phyloP scores from a whole-genome alignment of 1,139 yeast genomes.

The Pichia terricola region DNA sequence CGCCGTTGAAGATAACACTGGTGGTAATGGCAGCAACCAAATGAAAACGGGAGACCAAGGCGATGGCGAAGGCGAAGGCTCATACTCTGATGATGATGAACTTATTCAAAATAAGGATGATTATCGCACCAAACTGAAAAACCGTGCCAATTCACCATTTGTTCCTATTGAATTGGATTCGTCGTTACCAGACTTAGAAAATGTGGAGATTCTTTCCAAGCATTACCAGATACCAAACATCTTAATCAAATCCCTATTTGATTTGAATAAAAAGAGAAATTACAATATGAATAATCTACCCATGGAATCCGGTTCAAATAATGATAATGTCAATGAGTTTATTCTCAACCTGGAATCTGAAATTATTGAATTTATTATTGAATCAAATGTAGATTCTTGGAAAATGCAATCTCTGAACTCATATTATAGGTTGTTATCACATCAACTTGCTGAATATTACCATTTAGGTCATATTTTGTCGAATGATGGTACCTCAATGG shows the following conservation, averaged over 20 bases:
- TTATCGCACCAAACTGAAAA: too few species aligned
- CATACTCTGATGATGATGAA: background rate
- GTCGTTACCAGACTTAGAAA: slow-evolving; percentile 4
- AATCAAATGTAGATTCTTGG: slow-evolving; percentile 32
- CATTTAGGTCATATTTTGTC: slow-evolving; percentile 42
- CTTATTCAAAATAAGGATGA: background rate
- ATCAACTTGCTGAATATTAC: slow-evolving; percentile 63
- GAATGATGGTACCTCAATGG: slow-evolving; percentile 39
- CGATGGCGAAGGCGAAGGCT: background rate
- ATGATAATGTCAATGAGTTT: slow-evolving; percentile 26
- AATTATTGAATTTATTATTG: slow-evolving; percentile 31
- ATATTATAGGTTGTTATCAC: slow-evolving; percentile 55
- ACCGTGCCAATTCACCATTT: background rate
- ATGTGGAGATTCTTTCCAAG: slow-evolving; percentile 10
- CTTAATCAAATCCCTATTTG: slow-evolving; percentile 22
- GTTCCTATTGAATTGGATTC: slow-evolving; percentile 9
- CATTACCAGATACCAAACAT: slow-evolving; percentile 21
- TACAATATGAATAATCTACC: background rate
- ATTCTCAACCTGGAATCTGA: slow-evolving; percentile 45
- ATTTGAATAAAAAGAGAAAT: slow-evolving; percentile 18
- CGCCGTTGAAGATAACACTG: too few species aligned
- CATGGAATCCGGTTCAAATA: slow-evolving; percentile 6
- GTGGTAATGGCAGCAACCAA: too few species aligned
- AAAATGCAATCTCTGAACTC: slow-evolving; percentile 51
- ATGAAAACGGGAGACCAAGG: background rate